Evolutionary conservation across 148 eudicot species (phyloP).

Genomic region (Camellia lanceoleosa): DNA sequence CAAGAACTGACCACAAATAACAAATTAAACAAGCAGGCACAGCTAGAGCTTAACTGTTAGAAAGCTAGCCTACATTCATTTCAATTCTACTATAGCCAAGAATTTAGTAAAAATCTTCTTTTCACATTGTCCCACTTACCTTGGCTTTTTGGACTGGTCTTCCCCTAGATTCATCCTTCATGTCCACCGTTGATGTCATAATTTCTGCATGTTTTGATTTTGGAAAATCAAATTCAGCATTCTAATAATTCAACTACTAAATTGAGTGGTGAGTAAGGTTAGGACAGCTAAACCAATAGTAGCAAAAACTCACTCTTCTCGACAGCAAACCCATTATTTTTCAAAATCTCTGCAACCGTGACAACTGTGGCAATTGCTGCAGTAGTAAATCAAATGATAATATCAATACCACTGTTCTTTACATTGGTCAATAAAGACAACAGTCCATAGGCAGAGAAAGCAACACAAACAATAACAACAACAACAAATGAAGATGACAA

Average conservation of each 20-base stretch:
- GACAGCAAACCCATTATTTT: constrained; percentile 71
- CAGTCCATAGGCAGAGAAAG: not conserved
- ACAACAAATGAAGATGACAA: not conserved
- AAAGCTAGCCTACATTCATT: not conserved
- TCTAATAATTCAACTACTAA: not conserved
- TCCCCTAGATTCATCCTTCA: constrained; percentile 64
- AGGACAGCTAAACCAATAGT: not conserved
- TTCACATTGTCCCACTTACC: constrained; percentile 32
- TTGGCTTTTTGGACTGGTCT: constrained; percentile 72
- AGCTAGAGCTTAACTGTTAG: not conserved
- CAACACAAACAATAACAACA: not conserved
- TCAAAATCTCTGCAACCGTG: constrained; percentile 67
- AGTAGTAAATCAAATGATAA: constrained; percentile 6
- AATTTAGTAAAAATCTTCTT: not conserved
- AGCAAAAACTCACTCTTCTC: constrained; percentile 59
- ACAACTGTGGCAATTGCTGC: constrained; percentile 88
- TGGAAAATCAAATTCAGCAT: not conserved
- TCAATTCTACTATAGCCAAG: not conserved
- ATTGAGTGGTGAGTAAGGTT: not conserved
- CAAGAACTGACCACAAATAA: not conserved
- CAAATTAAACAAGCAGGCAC: not conserved
- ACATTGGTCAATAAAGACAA: not conserved
- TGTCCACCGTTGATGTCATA: constrained; percentile 63
- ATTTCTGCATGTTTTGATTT: constrained; percentile 43
- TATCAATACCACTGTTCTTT: not conserved